Base-by-base conservation (phyloP, 345 rosid species). In the Hypericum perforatum region DNA sequence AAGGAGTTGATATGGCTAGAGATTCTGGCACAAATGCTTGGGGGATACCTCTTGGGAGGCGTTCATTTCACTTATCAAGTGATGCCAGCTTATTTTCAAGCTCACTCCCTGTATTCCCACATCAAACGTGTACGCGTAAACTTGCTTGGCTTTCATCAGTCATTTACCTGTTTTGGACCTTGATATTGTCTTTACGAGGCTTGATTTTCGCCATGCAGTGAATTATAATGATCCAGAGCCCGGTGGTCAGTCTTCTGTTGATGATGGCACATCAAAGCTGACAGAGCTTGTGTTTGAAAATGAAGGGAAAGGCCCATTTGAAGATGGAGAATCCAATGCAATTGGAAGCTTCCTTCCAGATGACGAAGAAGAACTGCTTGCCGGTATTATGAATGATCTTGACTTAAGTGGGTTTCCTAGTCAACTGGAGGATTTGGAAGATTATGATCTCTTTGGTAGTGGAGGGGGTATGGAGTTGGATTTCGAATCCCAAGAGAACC, bases 391-490 rank as follows among this genome's bases (percentile, higher is more conserved):
- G 77, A 86, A 82, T 63, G 94, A 85, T 61, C 68, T 85, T 59
- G 82, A 85, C 64, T 65, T 82, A 7, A 74, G 69, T 58, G 55
- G 78, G 16, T 58, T 82, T 68, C 89, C 87, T 41, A 62, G 52
- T 65, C 63, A 78, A 11, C 41, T 81, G 47, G 92, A 79, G 62
- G 95, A 82, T 60, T 61, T 78, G 60, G 89, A 82, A 56, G 94
- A 82, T n/a, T 73, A 63, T 69, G 86, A 85, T 67, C 56, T 85
- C 40, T 85, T 85, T 39, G 79, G 79, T 16, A 77, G 89, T 32
- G 79, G 89, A 47, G 94, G 94, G 15, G 94, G 89, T 46, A 67
- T 85, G 84, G 94, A 85, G 52, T 56, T 85, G 47, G 94, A 85
- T 62, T 48, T 51, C 32, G 76, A 77, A 29, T 60, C 54, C 40